Evolutionary conservation across 768 basidiomycete genomes (phyloP), one percentile per base, ranked within the genome.

Genomic region (Lentinula boryana): DNA sequence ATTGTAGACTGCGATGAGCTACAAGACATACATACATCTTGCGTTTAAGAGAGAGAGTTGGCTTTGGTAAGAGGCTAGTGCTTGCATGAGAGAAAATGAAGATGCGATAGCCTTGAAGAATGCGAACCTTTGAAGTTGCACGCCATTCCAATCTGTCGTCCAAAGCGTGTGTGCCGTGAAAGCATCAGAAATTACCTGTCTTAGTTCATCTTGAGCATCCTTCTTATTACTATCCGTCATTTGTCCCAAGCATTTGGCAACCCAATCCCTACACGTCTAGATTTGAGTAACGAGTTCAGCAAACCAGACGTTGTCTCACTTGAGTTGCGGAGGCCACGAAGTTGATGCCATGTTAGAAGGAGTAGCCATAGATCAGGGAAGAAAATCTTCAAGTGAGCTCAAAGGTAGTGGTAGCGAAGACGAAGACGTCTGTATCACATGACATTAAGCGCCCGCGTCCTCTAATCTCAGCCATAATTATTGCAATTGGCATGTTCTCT

Each of bases 101-200:
- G 27, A 48, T 23, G 9, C 8, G 44, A n/a, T n/a, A 8, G 51
- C 51, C 27, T 60, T 54, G n/a, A 61, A 38, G 18, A 9, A 23
- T 61, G 69, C 69, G 69, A 68, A 95, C 95, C 89, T 90, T 78
- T 92, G 82, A 59, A 99, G 79, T 74, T 96, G 90, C 36, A 95
- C 83, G 35, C 83, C 87, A 9, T 81, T 76, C 97, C 97, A 99
- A 72, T 98, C 93, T 60, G 90, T 96, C n/a, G 91, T 90, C 85
- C 91, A 89, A 27, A 98, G 80, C 1, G 89, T 83, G 71, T 91
- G 87, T 69, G 85, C 81, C 63, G 85, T 81, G 76, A 93, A 96
- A 74, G 94, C 88, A 66, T 94, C 85, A 84, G 91, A 89, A 74
- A 99, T 97, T 83, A 94, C 90, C 86, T 91, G 84, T 84, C 94